Percentiles rank a stretch among this genome's conserved stretches.
Evolutionary conservation across 257 asterid genomes (phyloP).

Genomic region (Forsythia viridissima): DNA sequence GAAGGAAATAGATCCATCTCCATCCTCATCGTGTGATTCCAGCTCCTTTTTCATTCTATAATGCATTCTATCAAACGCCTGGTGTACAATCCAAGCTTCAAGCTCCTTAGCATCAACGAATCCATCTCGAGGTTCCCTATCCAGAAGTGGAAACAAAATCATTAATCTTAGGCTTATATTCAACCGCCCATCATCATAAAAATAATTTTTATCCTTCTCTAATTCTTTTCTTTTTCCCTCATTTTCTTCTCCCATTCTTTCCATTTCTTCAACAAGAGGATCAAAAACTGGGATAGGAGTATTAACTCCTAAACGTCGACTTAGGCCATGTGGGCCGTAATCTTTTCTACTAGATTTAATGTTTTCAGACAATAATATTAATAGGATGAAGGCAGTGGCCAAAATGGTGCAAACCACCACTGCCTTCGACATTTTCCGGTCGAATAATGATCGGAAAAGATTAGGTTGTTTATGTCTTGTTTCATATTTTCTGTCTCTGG

Average conservation of each 20-base stretch:
- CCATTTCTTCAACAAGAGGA: conserved; percentile 25
- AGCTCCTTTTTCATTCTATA: conserved; percentile 22
- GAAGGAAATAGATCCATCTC: conserved; percentile 40
- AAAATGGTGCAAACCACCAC: conserved; percentile 30
- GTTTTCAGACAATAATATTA: background rate
- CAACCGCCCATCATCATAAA: conserved; percentile 28
- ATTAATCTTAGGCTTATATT: conserved; percentile 30
- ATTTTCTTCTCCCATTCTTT: conserved; percentile 12
- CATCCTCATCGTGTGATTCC: conserved; percentile 32
- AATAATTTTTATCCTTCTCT: conserved; percentile 22
- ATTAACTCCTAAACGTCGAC: conserved; percentile 30
- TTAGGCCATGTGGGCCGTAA: conserved; percentile 10
- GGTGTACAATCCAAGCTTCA: conserved; percentile 35
- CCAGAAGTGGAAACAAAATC: conserved; percentile 38
- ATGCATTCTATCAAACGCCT: conserved; percentile 32
- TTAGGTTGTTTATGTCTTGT: background rate
- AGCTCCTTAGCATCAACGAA: conserved; percentile 35
- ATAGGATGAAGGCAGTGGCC: conserved; percentile 31
- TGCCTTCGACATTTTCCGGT: conserved; percentile 35
- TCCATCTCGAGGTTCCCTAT: conserved; percentile 30
- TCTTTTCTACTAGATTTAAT: background rate
- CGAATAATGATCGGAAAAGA: background rate
- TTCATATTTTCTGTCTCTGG: background rate
- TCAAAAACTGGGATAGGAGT: conserved; percentile 20
- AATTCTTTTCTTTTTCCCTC: background rate